Evolutionary conservation across 2,329 filamentous ascomycete species (phyloP), one percentile per base, ranked within the genome.

Genomic region (Botrytis fabae): DNA sequence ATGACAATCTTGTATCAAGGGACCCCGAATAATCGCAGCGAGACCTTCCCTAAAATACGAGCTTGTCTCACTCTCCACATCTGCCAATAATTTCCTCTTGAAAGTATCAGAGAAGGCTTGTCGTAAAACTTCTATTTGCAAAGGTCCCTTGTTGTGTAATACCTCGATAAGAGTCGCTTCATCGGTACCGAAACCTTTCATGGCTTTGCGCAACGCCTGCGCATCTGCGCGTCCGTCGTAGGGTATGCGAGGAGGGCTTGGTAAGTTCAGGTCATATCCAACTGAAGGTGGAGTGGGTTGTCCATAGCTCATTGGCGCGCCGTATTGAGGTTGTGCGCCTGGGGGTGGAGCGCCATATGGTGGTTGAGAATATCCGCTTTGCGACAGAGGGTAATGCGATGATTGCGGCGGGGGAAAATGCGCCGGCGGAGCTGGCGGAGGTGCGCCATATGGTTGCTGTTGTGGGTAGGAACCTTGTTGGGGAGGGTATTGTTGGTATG

Each of bases 181-280:
- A 79, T 98, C 90, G 0, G 95, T 98, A 48, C 95, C 95, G 75
- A 97, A 93, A 0, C 94, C 94, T 82, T 97, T 97, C 94, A 98
- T 97, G 2, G 95, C 93, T 77, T 88, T 88, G 70, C 93, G 89
- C 35, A 97, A 85, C 6, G 86, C 88, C 73, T 94, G 88, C 0
- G 93, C 92, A 77, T 96, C 90, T 20, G 85, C 83, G 4, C 84
- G 86, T 65, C 89, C 91, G 76, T 97, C 90, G 85, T 87, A 91
- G 44, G 88, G 86, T 61, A 93, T 92, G 63, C 88, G 85, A 78
- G 93, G 92, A 20, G 89, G 88, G 7, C 51, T 66, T 22, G 59
- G 46, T 35, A 71, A 69, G 10, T 35, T 35, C 0, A 91, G 87
- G 4, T 90, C 89, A 79, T 97, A 98, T 51, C 95, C 95, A 0